Evolutionary conservation across 1,139 yeast genomes (phyloP).

Genomic region (Pichia sp.): DNA sequence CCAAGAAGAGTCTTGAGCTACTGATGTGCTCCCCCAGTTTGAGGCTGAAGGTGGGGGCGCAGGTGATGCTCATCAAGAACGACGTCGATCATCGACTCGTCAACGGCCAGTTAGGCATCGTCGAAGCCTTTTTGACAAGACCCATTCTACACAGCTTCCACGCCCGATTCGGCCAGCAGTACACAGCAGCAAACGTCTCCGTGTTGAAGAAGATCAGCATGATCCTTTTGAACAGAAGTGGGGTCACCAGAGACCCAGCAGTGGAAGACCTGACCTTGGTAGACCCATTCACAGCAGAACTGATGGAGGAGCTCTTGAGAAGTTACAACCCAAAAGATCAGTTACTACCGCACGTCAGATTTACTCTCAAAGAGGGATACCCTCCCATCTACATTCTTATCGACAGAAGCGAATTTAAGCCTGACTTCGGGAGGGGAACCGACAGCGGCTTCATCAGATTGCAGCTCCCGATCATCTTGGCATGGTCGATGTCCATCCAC

Average conservation of each 20-base stretch:
- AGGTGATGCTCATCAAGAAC: slow-evolving; percentile 93
- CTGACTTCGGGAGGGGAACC: slow-evolving; percentile 35
- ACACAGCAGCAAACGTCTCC: not conserved
- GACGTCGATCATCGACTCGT: slow-evolving; percentile 64
- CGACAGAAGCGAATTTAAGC: slow-evolving; percentile 14
- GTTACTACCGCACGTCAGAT: slow-evolving; percentile 50
- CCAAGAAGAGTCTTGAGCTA: slow-evolving; percentile 32
- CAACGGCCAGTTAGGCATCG: slow-evolving; percentile 86
- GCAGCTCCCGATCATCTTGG: slow-evolving; percentile 70
- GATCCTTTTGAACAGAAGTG: slow-evolving; percentile 5
- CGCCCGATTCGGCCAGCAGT: slow-evolving; percentile 12
- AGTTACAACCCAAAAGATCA: slow-evolving; percentile 14
- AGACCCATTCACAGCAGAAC: slow-evolving; percentile 37
- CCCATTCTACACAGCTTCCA: slow-evolving; percentile 18
- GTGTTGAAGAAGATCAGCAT: slow-evolving; percentile 8
- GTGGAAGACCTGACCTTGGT: slow-evolving; percentile 26
- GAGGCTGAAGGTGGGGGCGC: slow-evolving; percentile 73
- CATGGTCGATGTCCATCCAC: slow-evolving; percentile 91
- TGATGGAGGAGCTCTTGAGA: slow-evolving; percentile 30
- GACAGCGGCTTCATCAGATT: slow-evolving; percentile 36
- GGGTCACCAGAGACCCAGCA: slow-evolving; percentile 19
- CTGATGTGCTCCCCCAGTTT: slow-evolving; percentile 69
- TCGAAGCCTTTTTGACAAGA: slow-evolving; percentile 51
- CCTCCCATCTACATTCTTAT: slow-evolving; percentile 28
- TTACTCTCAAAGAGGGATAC: slow-evolving; percentile 36